phyloP scores from a whole-genome alignment of 768 basidiomycete genomes.

The Sistotremastrum niveocremeum region DNA sequence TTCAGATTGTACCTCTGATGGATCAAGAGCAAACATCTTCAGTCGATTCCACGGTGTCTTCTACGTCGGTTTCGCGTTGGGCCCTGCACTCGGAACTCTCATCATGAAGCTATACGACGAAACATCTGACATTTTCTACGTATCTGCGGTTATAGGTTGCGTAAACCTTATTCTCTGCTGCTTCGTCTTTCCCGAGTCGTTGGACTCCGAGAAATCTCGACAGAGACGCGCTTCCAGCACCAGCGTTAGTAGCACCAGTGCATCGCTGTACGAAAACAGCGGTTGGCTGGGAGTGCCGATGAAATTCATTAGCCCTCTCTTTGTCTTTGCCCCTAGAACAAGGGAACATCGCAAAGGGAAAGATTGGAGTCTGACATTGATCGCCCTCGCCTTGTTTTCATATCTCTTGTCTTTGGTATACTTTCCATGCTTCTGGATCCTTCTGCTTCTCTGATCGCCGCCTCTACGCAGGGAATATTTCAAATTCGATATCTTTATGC shows the following conservation, averaged over 20 bases:
- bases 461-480: constrained; percentile 40
- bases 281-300: constrained; percentile 10
- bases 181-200: constrained; percentile 38
- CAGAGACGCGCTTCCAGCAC: constrained; percentile 25
- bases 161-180: constrained; percentile 44
- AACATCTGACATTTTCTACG: constrained; percentile 41
- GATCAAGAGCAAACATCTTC: constrained; percentile 53
- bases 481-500: constrained; percentile 71
- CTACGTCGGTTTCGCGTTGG: constrained; percentile 64
- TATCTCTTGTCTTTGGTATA: constrained; percentile 50
- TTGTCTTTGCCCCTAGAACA: constrained; percentile 51
- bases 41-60: constrained; percentile 56
- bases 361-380: constrained; percentile 64
- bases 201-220: constrained; percentile 29
- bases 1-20: constrained; percentile 71
- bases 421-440: constrained; percentile 11
- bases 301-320: constrained; percentile 48
- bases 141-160: constrained; percentile 28
- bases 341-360: constrained; percentile 23
- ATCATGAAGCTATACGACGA: constrained; percentile 30
- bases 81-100: constrained; percentile 55
- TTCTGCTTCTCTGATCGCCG: constrained; percentile 1
- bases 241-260: no score
- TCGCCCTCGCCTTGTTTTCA: constrained; percentile 50
- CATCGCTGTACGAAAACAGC: neutral